A percentile compares a stretch with the other conserved stretches of the same genome.
Conservation (phyloP, 805 yeast genomes). For the Starmera dryadoides region DNA sequence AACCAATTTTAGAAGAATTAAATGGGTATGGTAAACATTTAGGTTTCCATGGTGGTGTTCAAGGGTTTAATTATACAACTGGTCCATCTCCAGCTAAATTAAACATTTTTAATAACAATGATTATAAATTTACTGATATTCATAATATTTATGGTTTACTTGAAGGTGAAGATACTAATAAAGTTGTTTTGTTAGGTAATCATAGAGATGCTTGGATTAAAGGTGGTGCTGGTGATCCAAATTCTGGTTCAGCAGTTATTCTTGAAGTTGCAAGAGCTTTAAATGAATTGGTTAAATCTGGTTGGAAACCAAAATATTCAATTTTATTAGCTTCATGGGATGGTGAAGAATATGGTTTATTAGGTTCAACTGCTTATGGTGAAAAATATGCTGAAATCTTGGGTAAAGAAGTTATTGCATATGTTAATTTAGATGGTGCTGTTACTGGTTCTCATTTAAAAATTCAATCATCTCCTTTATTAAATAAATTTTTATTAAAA, state of each 20-base stretch:
- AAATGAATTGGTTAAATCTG: conserved; percentile 39
- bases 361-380: conserved; percentile 75
- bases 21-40: conserved; percentile 51
- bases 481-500: conserved; percentile 38
- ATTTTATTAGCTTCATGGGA: conserved; percentile 75
- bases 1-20: conserved; percentile 51
- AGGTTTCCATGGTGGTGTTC: conserved; percentile 41
- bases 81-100: conserved; percentile 44
- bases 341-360: conserved; percentile 70
- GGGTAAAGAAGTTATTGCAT: conserved; percentile 50
- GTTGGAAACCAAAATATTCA: conserved; percentile 64
- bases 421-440: conserved; percentile 64
- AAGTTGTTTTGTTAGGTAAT: conserved; percentile 61
- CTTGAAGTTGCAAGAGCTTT: conserved; percentile 59
- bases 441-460: conserved; percentile 46
- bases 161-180: conserved; percentile 44
- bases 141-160: conserved; percentile 57
- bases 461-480: conserved; percentile 50
- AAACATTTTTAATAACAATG: conserved; percentile 54
- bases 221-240: conserved; percentile 78
- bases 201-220: conserved; percentile 79
- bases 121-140: conserved; percentile 53
- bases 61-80: conserved; percentile 37
- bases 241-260: conserved; percentile 61
- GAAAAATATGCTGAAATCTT: conserved; percentile 48